Evolutionary conservation across 345 rosid species (phyloP).

Genomic region (Lenwebbia sp.): DNA sequence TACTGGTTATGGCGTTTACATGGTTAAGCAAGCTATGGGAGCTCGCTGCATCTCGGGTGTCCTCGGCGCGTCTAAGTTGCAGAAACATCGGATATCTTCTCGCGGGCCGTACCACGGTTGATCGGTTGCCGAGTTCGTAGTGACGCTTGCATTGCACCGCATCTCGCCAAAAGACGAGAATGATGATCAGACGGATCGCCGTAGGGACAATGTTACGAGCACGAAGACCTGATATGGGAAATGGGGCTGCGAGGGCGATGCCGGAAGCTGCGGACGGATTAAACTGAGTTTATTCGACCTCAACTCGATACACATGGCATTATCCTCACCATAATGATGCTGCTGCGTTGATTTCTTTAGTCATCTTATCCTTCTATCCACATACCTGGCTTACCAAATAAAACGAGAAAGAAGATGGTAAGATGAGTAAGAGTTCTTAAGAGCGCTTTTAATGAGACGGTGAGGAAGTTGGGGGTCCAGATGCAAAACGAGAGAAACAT

Average conservation of each 20-base stretch:
- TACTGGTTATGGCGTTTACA: not conserved
- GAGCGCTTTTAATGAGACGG: not conserved
- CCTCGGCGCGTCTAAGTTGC: not conserved
- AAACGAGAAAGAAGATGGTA: not conserved
- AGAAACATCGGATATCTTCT: too few relatives aligned
- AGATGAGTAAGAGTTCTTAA: not conserved
- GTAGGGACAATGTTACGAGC: rapidly evolving
- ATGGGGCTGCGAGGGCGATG: too few relatives aligned
- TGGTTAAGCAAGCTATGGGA: not conserved
- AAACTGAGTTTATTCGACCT: not conserved
- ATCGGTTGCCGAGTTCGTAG: not conserved
- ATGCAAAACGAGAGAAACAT: not conserved
- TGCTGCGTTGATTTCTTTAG: not conserved
- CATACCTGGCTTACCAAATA: not conserved
- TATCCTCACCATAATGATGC: not conserved
- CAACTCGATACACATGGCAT: rapidly evolving
- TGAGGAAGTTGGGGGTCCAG: not conserved
- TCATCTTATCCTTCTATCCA: not conserved
- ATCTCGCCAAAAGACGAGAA: not conserved
- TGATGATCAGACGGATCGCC: not conserved
- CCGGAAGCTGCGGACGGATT: too few relatives aligned
- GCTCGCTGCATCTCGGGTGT: not conserved
- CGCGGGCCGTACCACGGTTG: too few relatives aligned
- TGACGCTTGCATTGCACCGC: rapidly evolving
- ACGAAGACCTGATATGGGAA: not conserved